A percentile compares a stretch with the other conserved stretches of the same genome.
phyloP scores from a whole-genome alignment of 202 grass and related monocot genomes.

The Digitaria exilis region DNA sequence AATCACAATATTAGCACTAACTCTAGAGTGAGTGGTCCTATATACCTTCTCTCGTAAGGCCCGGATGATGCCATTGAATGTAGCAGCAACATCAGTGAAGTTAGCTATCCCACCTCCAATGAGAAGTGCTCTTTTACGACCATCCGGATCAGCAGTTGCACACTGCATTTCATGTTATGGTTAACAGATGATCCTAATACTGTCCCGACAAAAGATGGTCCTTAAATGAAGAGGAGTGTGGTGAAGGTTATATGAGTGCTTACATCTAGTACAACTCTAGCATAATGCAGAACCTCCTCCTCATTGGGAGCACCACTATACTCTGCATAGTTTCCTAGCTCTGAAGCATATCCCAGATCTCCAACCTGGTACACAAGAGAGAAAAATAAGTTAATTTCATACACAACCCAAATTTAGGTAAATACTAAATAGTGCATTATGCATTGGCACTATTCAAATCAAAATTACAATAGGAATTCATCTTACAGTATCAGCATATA shows the following conservation, averaged over 20 bases:
- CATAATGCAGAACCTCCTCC: conserved; percentile 93
- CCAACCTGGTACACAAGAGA: conserved; percentile 55
- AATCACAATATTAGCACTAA: neutral
- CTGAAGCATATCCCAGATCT: conserved; percentile 84
- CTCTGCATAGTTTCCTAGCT: conserved; percentile 95
- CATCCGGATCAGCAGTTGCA: conserved; percentile 91
- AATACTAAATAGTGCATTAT: neutral
- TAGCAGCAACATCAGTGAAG: conserved; percentile 97
- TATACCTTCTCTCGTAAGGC: conserved; percentile 91
- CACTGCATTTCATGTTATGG: conserved; percentile 47
- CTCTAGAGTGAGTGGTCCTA: neutral
- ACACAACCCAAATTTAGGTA: neutral
- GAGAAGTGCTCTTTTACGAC: conserved; percentile 84
- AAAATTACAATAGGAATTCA: neutral
- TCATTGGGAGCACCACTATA: conserved; percentile 96
- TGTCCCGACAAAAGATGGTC: neutral
- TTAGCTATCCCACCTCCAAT: conserved; percentile 97
- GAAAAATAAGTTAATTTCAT: neutral
- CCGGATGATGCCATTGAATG: conserved; percentile 86
- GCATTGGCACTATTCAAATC: neutral
- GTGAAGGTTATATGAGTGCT: conserved; percentile 37
- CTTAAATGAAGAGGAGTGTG: neutral
- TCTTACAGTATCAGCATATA: conserved; percentile 94
- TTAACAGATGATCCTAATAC: neutral
- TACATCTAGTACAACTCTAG: conserved; percentile 92